Evolutionary conservation across 2,329 filamentous ascomycete genomes (phyloP).

Genomic region (Claviceps sp.): DNA sequence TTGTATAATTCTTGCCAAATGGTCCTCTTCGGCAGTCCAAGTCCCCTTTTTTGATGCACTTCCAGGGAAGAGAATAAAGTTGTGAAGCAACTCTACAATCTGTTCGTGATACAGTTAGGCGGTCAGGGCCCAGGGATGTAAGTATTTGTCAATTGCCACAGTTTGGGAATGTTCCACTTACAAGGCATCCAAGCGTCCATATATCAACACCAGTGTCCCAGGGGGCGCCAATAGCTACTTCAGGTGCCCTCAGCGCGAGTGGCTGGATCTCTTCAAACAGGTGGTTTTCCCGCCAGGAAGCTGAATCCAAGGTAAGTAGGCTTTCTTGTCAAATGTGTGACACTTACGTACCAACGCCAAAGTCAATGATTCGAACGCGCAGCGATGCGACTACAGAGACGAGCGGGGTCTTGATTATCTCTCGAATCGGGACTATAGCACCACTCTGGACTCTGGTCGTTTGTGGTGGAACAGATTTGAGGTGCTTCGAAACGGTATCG

Average conservation of each 20-base stretch:
- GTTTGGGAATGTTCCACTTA: background rate
- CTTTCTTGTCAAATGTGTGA: background rate
- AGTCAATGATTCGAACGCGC: slow-evolving; percentile 1
- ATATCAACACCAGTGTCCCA: slow-evolving; percentile 3
- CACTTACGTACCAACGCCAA: background rate
- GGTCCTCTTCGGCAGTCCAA: slow-evolving; percentile 1
- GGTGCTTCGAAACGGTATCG: background rate
- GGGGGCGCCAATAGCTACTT: slow-evolving; percentile 12
- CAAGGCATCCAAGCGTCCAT: slow-evolving; percentile 12
- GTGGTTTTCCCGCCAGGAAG: slow-evolving; percentile 7
- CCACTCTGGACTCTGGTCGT: background rate
- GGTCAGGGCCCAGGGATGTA: too few relatives aligned
- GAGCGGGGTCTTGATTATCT: background rate
- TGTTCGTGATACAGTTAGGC: background rate
- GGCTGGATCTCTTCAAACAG: slow-evolving; percentile 12
- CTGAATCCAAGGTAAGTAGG: background rate
- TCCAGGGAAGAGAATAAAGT: background rate
- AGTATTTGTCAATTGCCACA: background rate
- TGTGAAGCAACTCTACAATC: slow-evolving; percentile 1
- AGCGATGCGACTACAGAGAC: background rate
- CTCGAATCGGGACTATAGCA: background rate
- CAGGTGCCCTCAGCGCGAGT: slow-evolving; percentile 11
- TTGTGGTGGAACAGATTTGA: background rate
- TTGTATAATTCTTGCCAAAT: background rate
- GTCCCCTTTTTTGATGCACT: background rate